Percentiles rank a stretch among this genome's conserved stretches.
Conservation (phyloP, 1,139 yeast genomes). For the Scheffersomyces segobiensis region DNA sequence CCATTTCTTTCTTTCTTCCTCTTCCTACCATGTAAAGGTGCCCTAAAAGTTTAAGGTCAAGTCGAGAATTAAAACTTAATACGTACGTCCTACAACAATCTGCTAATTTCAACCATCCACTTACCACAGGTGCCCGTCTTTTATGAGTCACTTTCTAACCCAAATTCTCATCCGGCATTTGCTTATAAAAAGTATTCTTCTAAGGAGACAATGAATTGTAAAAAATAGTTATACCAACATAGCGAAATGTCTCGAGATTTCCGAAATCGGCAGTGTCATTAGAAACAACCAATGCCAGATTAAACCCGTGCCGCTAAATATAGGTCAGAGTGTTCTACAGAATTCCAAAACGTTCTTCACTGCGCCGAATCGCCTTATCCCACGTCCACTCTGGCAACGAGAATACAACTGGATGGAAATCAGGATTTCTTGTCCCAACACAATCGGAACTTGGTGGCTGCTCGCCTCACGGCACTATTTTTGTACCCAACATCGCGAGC, state of each 20-base stretch:
- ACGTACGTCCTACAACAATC: too few relatives aligned
- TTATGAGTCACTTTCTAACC: not conserved
- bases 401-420: not conserved
- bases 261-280: not conserved
- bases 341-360: not conserved
- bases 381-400: not conserved
- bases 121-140: not conserved
- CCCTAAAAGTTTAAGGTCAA: too few relatives aligned
- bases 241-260: not conserved
- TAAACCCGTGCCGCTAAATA: not conserved
- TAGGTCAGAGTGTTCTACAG: not conserved
- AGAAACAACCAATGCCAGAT: not conserved
- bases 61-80: too few relatives aligned
- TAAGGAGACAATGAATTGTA: too few relatives aligned
- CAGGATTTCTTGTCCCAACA: not conserved
- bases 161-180: not conserved
- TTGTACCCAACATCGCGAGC: not conserved
- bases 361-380: not conserved
- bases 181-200: too few relatives aligned
- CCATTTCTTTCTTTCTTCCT: too few relatives aligned
- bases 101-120: not conserved
- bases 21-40: too few relatives aligned
- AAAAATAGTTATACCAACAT: not conserved
- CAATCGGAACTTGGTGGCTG: not conserved
- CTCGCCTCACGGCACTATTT: not conserved